phyloP scores from a whole-genome alignment of 352 stramenopile genomes.

The Globisporangium iwayamae region DNA sequence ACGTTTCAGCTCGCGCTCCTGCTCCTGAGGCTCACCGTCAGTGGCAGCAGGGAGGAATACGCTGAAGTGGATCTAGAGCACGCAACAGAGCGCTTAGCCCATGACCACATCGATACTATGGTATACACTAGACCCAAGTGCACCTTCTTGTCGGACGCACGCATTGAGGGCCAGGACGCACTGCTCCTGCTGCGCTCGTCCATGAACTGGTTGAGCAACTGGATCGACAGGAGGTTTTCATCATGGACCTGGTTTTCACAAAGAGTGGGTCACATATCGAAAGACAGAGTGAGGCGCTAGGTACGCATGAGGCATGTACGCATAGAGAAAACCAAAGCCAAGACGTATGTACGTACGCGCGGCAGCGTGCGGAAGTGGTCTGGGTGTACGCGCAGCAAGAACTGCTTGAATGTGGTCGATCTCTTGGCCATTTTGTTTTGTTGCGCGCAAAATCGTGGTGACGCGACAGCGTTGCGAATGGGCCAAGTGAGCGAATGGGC shows the following conservation, averaged over 20 bases:
- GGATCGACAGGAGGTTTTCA: slow-evolving; percentile 65
- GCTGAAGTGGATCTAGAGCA: slow-evolving; percentile 33
- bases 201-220: slow-evolving; percentile 73
- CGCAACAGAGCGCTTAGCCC: background rate
- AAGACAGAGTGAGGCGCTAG: background rate
- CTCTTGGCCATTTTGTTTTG: slow-evolving; percentile 36
- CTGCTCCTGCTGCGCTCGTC: slow-evolving; percentile 30
- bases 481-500: background rate
- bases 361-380: slow-evolving; percentile 63
- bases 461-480: slow-evolving; percentile 1
- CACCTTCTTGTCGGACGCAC: slow-evolving; percentile 3
- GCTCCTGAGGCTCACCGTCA: background rate
- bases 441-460: too few species aligned
- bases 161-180: slow-evolving; percentile 5
- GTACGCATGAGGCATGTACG: background rate
- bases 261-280: background rate
- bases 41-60: slow-evolving; percentile 18
- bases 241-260: slow-evolving; percentile 40
- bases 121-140: background rate
- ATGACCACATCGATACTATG: background rate
- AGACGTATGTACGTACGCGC: slow-evolving; percentile 15
- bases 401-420: slow-evolving; percentile 64
- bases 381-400: slow-evolving; percentile 65
- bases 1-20: slow-evolving; percentile 30
- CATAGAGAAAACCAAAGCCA: background rate